Base-by-base conservation (phyloP, 2,329 filamentous ascomycete genomes). In the Botrytis byssoidea region DNA sequence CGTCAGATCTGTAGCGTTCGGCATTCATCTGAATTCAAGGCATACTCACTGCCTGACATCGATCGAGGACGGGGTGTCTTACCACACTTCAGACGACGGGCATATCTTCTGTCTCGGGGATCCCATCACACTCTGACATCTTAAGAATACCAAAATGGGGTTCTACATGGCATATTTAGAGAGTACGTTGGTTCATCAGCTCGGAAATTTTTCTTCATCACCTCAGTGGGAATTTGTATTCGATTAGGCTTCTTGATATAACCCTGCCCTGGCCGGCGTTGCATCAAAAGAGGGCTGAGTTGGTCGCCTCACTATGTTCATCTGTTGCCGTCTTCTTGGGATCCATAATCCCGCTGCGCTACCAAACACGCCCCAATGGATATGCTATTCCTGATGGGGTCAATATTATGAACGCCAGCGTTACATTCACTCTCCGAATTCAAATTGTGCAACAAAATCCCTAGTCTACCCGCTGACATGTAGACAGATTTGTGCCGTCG, bases 401-500 rank as follows among this genome's bases (percentile, higher is more conserved):
- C 48, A 59, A 16, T 37, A 25, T 69, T 48, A 48, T 69, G 48
- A 48, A 65, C 65, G 32, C 25, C 71, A 68, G 63, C 63, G 51
- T 72, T 68, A 57, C 63, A 68, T 72, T 60, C 40, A 35, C 46
- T 32, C 12, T 20, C 14, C 57, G n/a, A 71, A 60, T n/a, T 59
- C 37, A 63, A 51, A 71, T 48, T 75, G 71, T 71, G 75, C 73
- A 74, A 73, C 73, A 69, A 71, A 73, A 61, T 65, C 46, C 74
- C 66, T 35, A 66, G 75, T 74, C 51, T 74, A 74, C 71, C 75
- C 65, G 77, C 79, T 81, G 69, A 81, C 78, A 75, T 74, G 59
- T 61, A 46, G 48, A 84, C 82, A 98, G 95, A 94, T 85, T 91
- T 98, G 81, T 98, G 95, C 88, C 92, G 93, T 83, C 94, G 95